phyloP scores from a whole-genome alignment of 73 alveolate species.

The Paramecium sonneborni region DNA sequence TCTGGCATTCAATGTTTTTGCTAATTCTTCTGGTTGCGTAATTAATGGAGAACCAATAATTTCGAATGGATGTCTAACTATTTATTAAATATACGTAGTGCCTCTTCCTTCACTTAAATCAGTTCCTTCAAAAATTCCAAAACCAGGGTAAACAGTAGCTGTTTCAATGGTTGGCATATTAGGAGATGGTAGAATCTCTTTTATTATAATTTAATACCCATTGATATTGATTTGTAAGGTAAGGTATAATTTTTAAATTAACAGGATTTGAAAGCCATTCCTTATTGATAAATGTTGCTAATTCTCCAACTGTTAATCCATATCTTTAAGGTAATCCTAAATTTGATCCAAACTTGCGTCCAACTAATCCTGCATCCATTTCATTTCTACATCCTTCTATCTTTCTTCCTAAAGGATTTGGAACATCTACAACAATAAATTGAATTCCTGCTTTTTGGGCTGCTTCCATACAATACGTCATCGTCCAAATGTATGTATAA shows the following conservation, averaged over 20 bases:
- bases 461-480: constrained; percentile 67
- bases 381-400: constrained; percentile 68
- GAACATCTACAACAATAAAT: constrained; percentile 45
- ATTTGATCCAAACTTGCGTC: constrained; percentile 42
- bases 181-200: constrained; percentile 55
- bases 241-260: background rate
- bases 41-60: constrained; percentile 59
- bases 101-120: constrained; percentile 70
- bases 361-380: constrained; percentile 67
- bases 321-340: constrained; percentile 61
- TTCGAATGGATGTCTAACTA: constrained; percentile 61
- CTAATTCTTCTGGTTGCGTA: background rate
- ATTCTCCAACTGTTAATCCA: constrained; percentile 65
- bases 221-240: background rate
- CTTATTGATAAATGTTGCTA: constrained; percentile 57
- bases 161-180: constrained; percentile 65
- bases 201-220: background rate
- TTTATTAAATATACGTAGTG: constrained; percentile 29
- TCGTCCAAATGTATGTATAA: constrained; percentile 65
- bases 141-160: constrained; percentile 66
- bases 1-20: background rate
- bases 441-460: constrained; percentile 43
- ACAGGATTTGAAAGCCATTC: constrained; percentile 44
- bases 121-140: constrained; percentile 66
- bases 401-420: constrained; percentile 35